Evolutionary conservation across 768 basidiomycete genomes (phyloP).

Genomic region (Holtermanniella nyarrowii): DNA sequence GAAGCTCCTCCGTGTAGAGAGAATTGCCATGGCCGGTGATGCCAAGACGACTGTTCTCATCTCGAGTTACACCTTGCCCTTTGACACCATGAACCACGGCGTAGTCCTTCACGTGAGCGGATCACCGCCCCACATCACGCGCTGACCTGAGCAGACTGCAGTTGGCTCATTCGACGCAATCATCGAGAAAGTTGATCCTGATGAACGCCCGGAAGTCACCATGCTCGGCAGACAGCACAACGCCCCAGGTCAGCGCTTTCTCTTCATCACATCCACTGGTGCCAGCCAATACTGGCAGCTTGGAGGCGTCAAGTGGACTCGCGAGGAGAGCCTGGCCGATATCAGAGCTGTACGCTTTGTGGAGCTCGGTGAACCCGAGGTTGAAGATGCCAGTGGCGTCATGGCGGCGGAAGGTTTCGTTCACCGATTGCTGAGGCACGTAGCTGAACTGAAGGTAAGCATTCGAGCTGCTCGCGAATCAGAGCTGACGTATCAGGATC

Average conservation of each 20-base stretch:
- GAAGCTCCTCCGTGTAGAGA: neutral
- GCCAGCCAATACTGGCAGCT: constrained; percentile 65
- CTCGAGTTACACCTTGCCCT: constrained; percentile 50
- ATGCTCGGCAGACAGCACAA: neutral
- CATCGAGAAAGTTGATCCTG: too few species aligned
- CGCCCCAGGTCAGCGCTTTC: constrained; percentile 20
- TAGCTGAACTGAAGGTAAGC: constrained; percentile 33
- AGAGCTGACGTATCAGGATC: constrained; percentile 45
- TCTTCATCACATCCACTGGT: constrained; percentile 64
- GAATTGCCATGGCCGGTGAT: neutral
- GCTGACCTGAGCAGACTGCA: too few species aligned
- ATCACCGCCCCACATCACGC: too few species aligned
- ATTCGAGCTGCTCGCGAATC: neutral
- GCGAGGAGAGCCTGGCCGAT: constrained; percentile 68
- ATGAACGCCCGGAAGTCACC: too few species aligned
- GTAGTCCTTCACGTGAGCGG: constrained; percentile 57
- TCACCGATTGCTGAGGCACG: constrained; percentile 25
- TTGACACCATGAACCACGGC: constrained; percentile 58
- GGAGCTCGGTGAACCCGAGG: constrained; percentile 59
- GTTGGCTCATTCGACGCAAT: too few species aligned
- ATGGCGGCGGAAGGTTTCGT: constrained; percentile 35
- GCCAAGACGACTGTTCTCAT: constrained; percentile 11
- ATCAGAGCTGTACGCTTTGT: constrained; percentile 59
- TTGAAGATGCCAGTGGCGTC: constrained; percentile 32
- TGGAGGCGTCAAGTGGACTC: constrained; percentile 55